These are phyloP conservation scores for Boletus subcaerulescens DNA, from an alignment of 768 basidiomycete genomes.

Conservation along the genomic window DNA sequence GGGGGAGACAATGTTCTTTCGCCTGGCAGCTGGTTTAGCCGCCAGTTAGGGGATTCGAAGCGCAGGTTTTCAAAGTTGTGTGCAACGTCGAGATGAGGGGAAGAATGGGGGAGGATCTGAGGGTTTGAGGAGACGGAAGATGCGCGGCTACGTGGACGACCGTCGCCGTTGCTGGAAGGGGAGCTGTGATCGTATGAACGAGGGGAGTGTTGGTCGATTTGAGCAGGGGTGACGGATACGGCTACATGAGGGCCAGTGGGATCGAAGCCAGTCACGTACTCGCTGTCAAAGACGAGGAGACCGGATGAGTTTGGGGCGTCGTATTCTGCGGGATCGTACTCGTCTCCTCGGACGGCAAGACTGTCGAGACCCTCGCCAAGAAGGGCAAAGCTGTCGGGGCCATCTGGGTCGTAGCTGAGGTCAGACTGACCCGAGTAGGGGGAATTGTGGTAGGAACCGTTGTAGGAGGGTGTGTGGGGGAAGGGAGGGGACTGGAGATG, in stretches of 20 bases:
- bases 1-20: slow-evolving; percentile 38
- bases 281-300: slow-evolving; percentile 59
- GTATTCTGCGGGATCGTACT: slow-evolving; percentile 75
- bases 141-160: slow-evolving; percentile 53
- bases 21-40: slow-evolving; percentile 43
- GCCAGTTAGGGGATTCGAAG: slow-evolving; percentile 66
- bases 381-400: slow-evolving; percentile 45
- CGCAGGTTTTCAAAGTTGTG: slow-evolving; percentile 57
- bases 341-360: slow-evolving; percentile 34
- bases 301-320: slow-evolving; percentile 51
- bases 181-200: slow-evolving; percentile 61
- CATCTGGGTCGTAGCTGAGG: slow-evolving; percentile 51
- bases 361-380: slow-evolving; percentile 45
- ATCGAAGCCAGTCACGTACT: slow-evolving; percentile 39
- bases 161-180: slow-evolving; percentile 57
- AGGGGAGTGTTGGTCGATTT: slow-evolving; percentile 37
- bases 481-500: slow-evolving; percentile 39
- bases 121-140: slow-evolving; percentile 67
- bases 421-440: slow-evolving; percentile 70
- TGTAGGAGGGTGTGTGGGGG: slow-evolving; percentile 54
- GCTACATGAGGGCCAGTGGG: slow-evolving; percentile 33
- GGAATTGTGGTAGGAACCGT: slow-evolving; percentile 67
- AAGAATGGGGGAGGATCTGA: slow-evolving; percentile 40
- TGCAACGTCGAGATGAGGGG: slow-evolving; percentile 57
- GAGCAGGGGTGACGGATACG: slow-evolving; percentile 37